A percentile compares a stretch with the other conserved stretches of the same genome.
phyloP scores from a whole-genome alignment of 2,329 filamentous ascomycete species.

The Alternaria panax region DNA sequence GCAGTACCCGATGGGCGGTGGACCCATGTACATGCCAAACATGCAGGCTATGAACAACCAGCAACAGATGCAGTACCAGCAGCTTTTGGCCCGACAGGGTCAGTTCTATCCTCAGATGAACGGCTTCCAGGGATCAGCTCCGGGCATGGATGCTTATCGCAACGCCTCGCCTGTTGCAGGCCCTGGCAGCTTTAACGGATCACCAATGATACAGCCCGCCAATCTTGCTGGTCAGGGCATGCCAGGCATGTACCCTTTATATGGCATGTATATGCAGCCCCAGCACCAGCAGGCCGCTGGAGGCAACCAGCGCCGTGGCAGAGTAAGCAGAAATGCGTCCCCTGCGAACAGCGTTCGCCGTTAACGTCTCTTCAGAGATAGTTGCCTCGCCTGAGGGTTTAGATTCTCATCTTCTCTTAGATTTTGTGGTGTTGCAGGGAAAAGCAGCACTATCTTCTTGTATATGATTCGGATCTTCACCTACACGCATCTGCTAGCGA shows the following conservation, averaged over 20 bases:
- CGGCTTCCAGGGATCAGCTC: conserved; percentile 49
- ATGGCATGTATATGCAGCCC: conserved; percentile 60
- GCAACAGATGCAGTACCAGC: conserved; percentile 65
- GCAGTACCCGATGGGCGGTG: conserved; percentile 51
- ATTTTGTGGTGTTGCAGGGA: conserved; percentile 23
- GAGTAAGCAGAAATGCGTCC: conserved; percentile 54
- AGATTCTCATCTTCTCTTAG: conserved; percentile 8
- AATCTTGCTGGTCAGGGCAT: conserved; percentile 52
- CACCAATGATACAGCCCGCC: conserved; percentile 59
- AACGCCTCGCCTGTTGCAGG: conserved; percentile 52
- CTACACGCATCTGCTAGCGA: conserved; percentile 26
- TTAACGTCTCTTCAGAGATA: conserved; percentile 43
- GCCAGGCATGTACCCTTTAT: conserved; percentile 52
- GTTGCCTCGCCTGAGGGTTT: background rate
- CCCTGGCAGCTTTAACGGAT: conserved; percentile 48
- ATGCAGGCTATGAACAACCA: conserved; percentile 54
- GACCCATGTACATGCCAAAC: conserved; percentile 47
- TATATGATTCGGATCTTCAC: conserved; percentile 36
- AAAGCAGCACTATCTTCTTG: conserved; percentile 30
- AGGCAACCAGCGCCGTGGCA: conserved; percentile 61
- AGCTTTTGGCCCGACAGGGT: conserved; percentile 59
- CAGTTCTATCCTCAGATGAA: conserved; percentile 58
- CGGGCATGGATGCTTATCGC: conserved; percentile 54
- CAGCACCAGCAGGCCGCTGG: conserved; percentile 53
- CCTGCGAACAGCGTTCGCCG: conserved; percentile 26